Percentiles rank a stretch among this genome's conserved stretches.
Evolutionary conservation across 306 rosid genomes (phyloP).

Genomic region (Pyrus communis): DNA sequence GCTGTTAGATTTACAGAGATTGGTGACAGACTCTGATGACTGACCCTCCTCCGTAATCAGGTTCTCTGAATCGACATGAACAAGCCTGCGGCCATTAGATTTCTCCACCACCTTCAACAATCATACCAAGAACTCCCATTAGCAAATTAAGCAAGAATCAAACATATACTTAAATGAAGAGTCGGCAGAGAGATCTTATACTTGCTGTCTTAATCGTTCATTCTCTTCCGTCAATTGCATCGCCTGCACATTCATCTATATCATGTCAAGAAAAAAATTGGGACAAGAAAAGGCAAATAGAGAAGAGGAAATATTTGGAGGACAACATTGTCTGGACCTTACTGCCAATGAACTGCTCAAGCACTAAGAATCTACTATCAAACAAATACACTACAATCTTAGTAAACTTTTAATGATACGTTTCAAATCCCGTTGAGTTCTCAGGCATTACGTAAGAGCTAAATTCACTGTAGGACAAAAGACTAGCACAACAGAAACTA

Average conservation of each 20-base stretch:
- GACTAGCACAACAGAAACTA: background rate
- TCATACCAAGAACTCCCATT: background rate
- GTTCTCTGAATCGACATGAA: conserved; percentile 40
- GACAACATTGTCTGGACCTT: background rate
- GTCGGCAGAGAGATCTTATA: conserved; percentile 1
- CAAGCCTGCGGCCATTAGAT: conserved; percentile 14
- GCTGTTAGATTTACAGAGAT: conserved; percentile 44
- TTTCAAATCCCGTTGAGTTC: too few relatives aligned
- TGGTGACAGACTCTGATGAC: conserved; percentile 76
- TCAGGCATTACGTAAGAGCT: too few relatives aligned
- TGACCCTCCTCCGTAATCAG: conserved; percentile 60
- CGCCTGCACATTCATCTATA: conserved; percentile 39
- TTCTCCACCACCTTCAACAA: conserved; percentile 35
- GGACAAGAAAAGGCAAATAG: background rate
- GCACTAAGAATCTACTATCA: background rate
- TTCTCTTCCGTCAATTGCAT: conserved; percentile 63
- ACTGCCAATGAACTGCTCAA: background rate
- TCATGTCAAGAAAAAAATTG: background rate
- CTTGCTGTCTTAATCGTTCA: conserved; percentile 54
- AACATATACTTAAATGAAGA: background rate
- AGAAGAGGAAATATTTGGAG: background rate
- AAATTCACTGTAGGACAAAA: background rate
- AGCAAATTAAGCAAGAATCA: background rate
- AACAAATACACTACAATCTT: background rate
- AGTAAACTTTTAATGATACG: too few relatives aligned